phyloP scores from a whole-genome alignment of 2,329 filamentous ascomycete genomes.

The Ophioceras dolichostomum region DNA sequence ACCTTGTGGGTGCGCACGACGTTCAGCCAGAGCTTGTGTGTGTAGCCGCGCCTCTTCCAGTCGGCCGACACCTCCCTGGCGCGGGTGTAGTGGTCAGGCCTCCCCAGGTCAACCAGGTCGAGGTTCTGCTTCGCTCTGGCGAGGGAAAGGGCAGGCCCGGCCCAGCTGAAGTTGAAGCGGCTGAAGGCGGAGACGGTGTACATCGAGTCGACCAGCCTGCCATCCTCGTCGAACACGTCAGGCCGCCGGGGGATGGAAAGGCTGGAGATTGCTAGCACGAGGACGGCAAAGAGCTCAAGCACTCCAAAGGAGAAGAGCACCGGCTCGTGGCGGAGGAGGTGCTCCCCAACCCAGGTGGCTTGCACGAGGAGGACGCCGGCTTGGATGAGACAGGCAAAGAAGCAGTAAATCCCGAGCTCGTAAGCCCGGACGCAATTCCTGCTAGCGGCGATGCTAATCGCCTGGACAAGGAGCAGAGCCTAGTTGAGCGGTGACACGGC shows the following conservation, averaged over 20 bases:
- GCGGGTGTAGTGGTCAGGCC: constrained; percentile 42
- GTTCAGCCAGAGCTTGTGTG: constrained; percentile 44
- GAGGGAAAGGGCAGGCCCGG: constrained; percentile 36
- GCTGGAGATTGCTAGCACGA: constrained; percentile 34
- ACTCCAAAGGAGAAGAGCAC: constrained; percentile 31
- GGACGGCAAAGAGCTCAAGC: constrained; percentile 28
- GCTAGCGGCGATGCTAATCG: constrained; percentile 32
- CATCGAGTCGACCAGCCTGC: constrained; percentile 48
- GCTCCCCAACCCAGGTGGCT: constrained; percentile 24
- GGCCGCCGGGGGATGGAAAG: constrained; percentile 54
- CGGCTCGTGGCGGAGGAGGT: constrained; percentile 18
- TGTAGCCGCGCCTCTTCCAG: constrained; percentile 35
- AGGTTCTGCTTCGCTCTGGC: constrained; percentile 47
- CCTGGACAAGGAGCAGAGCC: constrained; percentile 40
- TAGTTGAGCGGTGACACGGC: too few species aligned
- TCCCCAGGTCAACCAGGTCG: constrained; percentile 49
- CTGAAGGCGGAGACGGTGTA: constrained; percentile 47
- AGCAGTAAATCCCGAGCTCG: constrained; percentile 37
- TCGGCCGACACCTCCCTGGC: constrained; percentile 34
- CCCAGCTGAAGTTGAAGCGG: constrained; percentile 57
- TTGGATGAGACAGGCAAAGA: constrained; percentile 33
- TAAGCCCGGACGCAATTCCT: constrained; percentile 40
- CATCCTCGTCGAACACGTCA: constrained; percentile 45
- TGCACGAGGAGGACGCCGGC: constrained; percentile 31
- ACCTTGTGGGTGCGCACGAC: constrained; percentile 45